Conservation (phyloP, 2,329 filamentous ascomycete genomes). For the Emmonsiellopsis sp. region DNA sequence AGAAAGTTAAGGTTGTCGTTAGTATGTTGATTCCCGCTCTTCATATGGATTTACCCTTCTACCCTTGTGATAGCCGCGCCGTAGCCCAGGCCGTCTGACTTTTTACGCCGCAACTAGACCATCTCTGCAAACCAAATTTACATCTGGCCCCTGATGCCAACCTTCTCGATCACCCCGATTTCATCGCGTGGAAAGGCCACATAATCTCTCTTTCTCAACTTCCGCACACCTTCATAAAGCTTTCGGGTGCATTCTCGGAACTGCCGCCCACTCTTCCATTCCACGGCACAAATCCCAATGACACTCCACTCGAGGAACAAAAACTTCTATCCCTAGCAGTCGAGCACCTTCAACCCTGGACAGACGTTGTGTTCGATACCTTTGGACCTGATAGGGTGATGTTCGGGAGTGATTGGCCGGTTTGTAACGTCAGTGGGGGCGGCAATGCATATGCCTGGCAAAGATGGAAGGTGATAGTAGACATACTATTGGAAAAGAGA, state of each 20-base stretch:
- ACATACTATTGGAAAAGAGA: constrained; percentile 47
- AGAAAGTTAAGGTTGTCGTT: constrained; percentile 56
- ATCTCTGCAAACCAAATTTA: constrained; percentile 82
- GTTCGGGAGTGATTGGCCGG: constrained; percentile 91
- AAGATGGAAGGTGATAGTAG: constrained; percentile 66
- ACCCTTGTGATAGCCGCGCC: neutral
- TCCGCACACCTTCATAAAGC: constrained; percentile 71
- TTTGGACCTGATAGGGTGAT: constrained; percentile 69
- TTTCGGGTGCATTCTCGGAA: constrained; percentile 80
- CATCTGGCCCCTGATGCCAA: constrained; percentile 46
- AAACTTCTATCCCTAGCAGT: constrained; percentile 40
- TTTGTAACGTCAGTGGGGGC: constrained; percentile 64
- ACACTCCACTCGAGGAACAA: constrained; percentile 37
- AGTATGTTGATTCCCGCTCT: constrained; percentile 34
- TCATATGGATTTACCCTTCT: neutral
- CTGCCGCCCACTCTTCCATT: constrained; percentile 44
- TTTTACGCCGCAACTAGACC: constrained; percentile 46
- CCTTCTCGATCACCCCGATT: constrained; percentile 42
- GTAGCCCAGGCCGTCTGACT: neutral
- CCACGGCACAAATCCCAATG: constrained; percentile 11
- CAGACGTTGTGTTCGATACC: constrained; percentile 59
- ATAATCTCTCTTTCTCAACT: constrained; percentile 60
- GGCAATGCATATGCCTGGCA: constrained; percentile 56
- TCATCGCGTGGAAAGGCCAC: constrained; percentile 59
- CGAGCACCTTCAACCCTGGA: constrained; percentile 58